Base-by-base conservation (phyloP, 2,329 filamentous ascomycete genomes). In the Cryphonectria parasitica region DNA sequence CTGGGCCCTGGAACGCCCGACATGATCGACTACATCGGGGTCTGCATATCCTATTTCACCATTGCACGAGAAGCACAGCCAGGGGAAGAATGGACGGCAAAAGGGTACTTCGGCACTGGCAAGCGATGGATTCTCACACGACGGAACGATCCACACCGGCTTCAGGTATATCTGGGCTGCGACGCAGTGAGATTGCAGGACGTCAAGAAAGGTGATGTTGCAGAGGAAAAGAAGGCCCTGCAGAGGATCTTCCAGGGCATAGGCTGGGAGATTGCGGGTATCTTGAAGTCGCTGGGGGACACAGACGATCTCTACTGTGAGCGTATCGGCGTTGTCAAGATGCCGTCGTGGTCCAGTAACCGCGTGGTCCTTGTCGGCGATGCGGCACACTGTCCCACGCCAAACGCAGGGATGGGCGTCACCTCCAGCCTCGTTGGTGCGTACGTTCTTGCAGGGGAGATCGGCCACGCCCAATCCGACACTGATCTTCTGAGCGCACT, bases 301-400 rank as follows among this genome's bases (percentile, higher is more conserved):
- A 75, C 79, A 0, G 74, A 81, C 0, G 80, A 85, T 68, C 85
- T 84, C 73, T 86, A 85, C 74, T 81, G 80, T 70, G 79, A 83
- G 41, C 78, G 81, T 25, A 75, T 81, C n/a, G 80, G 77, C 7
- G 79, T 82, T 63, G 77, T 83, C 61, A 79, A 78, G 62, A 77
- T 83, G 72, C 72, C 77, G 2, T 66, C 73, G 2, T 71, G 71
- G 71, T 68, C 39, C 11, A 49, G 28, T 13, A 69, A 66, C 25
- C 69, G 54, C 10, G 64, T 70, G n/a, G 60, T 58, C 3, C 60
- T 72, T 10, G 52, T 72, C 0, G 69, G 71, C 11, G 71, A 71
- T 15, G 69, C 69, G 22, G 71, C 71, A 2, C 80, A 79, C 69
- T 80, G 78, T 61, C 81, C 82, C 0, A 78, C 77, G 22, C 75